These are phyloP conservation scores for Pleurotus pulmonarius DNA, from an alignment of 768 basidiomycete genomes.

Conservation along the genomic window DNA sequence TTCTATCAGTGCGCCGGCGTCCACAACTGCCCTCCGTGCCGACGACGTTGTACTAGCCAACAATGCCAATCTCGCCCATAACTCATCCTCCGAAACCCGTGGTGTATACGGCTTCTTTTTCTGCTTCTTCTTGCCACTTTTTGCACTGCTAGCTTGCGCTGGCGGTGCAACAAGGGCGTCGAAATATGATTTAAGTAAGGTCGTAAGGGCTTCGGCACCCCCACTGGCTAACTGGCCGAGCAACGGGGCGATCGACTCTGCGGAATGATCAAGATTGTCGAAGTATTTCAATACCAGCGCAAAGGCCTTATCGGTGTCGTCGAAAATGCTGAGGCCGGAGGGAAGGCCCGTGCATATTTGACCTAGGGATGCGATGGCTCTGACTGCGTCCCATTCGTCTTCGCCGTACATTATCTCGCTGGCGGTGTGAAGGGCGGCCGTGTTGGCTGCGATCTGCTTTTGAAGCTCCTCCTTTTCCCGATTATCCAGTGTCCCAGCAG, in stretches of 20 bases:
- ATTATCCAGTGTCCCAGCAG: not conserved
- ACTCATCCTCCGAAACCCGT: conserved; percentile 3
- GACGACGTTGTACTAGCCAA: conserved; percentile 8
- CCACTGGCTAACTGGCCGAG: conserved; percentile 10
- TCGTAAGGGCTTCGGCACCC: conserved; percentile 4
- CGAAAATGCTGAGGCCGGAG: conserved; percentile 8
- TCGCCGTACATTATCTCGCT: not conserved
- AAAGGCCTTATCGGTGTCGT: conserved; percentile 1
- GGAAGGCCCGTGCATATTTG: conserved; percentile 11
- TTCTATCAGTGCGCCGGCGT: conserved; percentile 11
- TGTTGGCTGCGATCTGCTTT: not conserved
- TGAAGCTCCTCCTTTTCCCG: not conserved
- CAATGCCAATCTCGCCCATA: conserved; percentile 9
- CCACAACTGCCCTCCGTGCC: conserved; percentile 12
- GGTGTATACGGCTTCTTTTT: conserved; percentile 16
- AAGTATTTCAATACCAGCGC: conserved; percentile 11
- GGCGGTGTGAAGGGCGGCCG: not conserved
- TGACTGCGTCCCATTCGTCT: conserved; percentile 3
- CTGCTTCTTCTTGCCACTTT: conserved; percentile 12
- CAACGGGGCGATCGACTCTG: conserved; percentile 6
- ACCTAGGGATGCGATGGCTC: not conserved
- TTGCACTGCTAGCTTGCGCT: not conserved
- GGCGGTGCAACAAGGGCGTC: conserved; percentile 6
- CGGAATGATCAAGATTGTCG: conserved; percentile 8
- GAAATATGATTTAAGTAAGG: conserved; percentile 10